These are phyloP conservation scores for Microbotryum saponariae DNA, from an alignment of 1,284 basidiomycete species.

Conservation along the genomic window DNA sequence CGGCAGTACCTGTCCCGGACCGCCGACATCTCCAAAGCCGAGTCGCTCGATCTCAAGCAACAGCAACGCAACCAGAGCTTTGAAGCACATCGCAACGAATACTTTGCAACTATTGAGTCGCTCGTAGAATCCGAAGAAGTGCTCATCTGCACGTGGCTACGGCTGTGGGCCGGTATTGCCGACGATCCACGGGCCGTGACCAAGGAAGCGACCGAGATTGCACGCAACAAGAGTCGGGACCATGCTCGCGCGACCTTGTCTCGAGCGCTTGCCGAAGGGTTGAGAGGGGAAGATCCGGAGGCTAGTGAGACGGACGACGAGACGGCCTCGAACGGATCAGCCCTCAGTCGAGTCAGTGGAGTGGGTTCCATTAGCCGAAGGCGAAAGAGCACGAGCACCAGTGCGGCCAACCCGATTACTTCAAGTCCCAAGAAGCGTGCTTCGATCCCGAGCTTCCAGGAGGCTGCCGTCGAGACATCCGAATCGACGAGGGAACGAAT, in stretches of 20 bases:
- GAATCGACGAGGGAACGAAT: too few species aligned
- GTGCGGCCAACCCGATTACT: too few species aligned
- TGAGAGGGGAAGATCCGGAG: background rate
- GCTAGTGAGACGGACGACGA: background rate
- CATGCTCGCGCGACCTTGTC: background rate
- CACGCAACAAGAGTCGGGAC: background rate
- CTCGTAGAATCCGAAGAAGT: slow-evolving; percentile 42
- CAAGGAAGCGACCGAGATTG: background rate
- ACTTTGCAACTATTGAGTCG: slow-evolving; percentile 38
- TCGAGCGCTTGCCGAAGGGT: background rate
- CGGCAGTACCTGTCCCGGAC: slow-evolving; percentile 29
- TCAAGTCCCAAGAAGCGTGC: too few species aligned
- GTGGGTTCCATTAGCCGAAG: too few species aligned
- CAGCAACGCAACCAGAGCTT: slow-evolving; percentile 36
- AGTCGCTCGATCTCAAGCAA: slow-evolving; percentile 45
- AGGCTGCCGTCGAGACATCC: too few species aligned
- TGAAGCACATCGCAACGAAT: slow-evolving; percentile 46
- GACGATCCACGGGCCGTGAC: background rate
- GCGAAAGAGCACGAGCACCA: too few species aligned
- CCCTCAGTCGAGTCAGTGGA: too few species aligned
- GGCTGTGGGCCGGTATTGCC: slow-evolving; percentile 10
- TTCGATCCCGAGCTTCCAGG: too few species aligned
- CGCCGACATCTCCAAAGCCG: slow-evolving; percentile 48
- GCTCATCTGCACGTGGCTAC: slow-evolving; percentile 22
- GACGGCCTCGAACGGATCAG: background rate